Conservation (phyloP, 257 asterid genomes). For the Cruciata laevipes region DNA sequence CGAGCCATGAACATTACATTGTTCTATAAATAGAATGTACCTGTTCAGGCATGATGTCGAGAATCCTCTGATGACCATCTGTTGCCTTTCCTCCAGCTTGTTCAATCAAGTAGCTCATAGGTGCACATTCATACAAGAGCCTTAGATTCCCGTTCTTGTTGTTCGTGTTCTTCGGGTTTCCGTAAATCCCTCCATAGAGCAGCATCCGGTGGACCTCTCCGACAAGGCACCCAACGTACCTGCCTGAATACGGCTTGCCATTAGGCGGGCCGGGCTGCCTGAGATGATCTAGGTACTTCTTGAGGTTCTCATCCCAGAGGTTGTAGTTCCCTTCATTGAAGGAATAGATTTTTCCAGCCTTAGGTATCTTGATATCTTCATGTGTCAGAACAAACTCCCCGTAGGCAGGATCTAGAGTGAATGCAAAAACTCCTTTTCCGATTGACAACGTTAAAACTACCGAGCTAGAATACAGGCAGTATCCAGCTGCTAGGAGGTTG, state of each 20-base stretch:
- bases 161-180: constrained; percentile 63
- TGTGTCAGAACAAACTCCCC: constrained; percentile 76
- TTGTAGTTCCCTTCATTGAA: constrained; percentile 88
- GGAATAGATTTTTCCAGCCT: constrained; percentile 52
- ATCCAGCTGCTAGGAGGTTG: constrained; percentile 79
- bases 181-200: constrained; percentile 72
- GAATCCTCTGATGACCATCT: constrained; percentile 56
- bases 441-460: constrained; percentile 60
- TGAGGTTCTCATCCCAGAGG: constrained; percentile 59
- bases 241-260: constrained; percentile 71
- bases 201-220: constrained; percentile 74
- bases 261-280: constrained; percentile 54
- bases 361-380: constrained; percentile 60
- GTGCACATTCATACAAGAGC: constrained; percentile 84
- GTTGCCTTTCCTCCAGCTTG: constrained; percentile 83
- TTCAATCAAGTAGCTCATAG: constrained; percentile 70
- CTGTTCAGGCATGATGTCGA: constrained; percentile 60
- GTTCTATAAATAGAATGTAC: constrained; percentile 15
- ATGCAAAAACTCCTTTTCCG: constrained; percentile 59
- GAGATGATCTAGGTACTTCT: constrained; percentile 60
- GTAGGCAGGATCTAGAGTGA: constrained; percentile 60
- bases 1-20: not conserved
- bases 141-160: constrained; percentile 64
- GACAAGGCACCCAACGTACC: constrained; percentile 69
- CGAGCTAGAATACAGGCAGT: constrained; percentile 77